A percentile compares a stretch with the other conserved stretches of the same genome.
Conservation (phyloP, 345 rosid species). For the Trapa incisa region DNA sequence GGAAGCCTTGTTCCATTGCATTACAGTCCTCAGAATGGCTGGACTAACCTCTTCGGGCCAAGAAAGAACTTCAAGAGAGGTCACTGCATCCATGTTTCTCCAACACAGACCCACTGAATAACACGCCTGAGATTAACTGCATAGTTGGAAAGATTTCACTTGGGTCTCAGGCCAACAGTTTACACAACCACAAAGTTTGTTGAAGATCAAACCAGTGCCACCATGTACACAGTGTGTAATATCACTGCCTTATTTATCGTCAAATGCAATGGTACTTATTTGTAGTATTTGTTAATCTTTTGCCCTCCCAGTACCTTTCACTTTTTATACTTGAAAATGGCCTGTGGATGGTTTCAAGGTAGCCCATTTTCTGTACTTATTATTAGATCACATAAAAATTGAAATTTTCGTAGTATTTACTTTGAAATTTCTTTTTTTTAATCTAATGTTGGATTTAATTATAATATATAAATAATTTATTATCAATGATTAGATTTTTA, state of each 20-base stretch:
- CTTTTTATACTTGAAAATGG: neutral
- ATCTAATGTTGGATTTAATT: too few species aligned
- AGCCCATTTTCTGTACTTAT: too few species aligned
- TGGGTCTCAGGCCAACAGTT: neutral
- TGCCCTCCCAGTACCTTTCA: too few species aligned
- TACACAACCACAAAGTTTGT: neutral
- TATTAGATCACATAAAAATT: too few species aligned
- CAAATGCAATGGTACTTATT: neutral
- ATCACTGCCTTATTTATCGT: neutral
- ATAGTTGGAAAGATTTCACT: neutral
- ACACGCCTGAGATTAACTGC: neutral
- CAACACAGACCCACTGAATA: constrained; percentile 13
- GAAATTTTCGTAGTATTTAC: too few species aligned
- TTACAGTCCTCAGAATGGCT: constrained; percentile 45
- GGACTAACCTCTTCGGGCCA: constrained; percentile 36
- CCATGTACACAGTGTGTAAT: neutral
- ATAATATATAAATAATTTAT: too few species aligned
- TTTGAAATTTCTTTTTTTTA: too few species aligned
- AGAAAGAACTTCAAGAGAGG: constrained; percentile 43
- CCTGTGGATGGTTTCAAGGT: neutral
- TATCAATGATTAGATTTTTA: too few species aligned
- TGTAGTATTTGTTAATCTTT: neutral
- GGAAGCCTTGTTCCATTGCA: constrained; percentile 32
- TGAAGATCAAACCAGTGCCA: neutral
- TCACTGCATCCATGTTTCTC: constrained; percentile 35